Base-by-base conservation (phyloP, 1,284 basidiomycete species). In the Polyporus tsugae region DNA sequence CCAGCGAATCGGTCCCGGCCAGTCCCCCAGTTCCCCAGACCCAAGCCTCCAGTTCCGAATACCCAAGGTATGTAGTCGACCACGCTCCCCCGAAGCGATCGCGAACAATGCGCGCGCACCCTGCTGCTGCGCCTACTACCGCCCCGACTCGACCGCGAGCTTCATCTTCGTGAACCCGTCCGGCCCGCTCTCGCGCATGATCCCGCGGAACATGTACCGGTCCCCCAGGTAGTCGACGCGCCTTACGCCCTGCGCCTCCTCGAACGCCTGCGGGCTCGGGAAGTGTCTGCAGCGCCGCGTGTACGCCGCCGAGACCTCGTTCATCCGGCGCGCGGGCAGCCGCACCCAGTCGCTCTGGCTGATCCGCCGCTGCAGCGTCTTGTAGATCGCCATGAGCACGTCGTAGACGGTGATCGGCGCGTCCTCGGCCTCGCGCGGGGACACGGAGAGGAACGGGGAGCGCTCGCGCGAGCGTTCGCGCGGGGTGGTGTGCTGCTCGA, bases 341-440 rank as follows among this genome's bases (percentile, higher is more conserved):
- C 72, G 77, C 0, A 77, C 83, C 88, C 89, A 92, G 73, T 91
- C 89, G 11, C 75, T 72, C 52, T 89, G 89, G 2, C 84, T 80
- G 72, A 92, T 87, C 68, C 82, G 82, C 70, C 77, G 79, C 66
- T 87, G 88, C 67, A 92, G 77, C 29, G 78, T 76, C n/a, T 77
- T 75, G 75, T 90, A 85, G 52, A 91, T 80, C 53, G 83, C 82
- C 67, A 80, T 76, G 42, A 92, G 78, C 38, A 92, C 82, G 70
- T 91, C 90, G 41, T 85, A 84, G 5, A 92, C 78, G 1, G 83
- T 86, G 73, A 92, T 86, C 3, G 87, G 87, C 6, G 68, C 73
- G 36, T 70, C 70, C 41, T 67, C 62, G 25, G 60, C 35, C 39
- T 63, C 57, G 33, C 64, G 59, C 15, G 62, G 29, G 42, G 75